Evolutionary conservation across 345 rosid genomes (phyloP), one percentile per base, ranked within the genome.

Genomic region (Triadica sebifera): DNA sequence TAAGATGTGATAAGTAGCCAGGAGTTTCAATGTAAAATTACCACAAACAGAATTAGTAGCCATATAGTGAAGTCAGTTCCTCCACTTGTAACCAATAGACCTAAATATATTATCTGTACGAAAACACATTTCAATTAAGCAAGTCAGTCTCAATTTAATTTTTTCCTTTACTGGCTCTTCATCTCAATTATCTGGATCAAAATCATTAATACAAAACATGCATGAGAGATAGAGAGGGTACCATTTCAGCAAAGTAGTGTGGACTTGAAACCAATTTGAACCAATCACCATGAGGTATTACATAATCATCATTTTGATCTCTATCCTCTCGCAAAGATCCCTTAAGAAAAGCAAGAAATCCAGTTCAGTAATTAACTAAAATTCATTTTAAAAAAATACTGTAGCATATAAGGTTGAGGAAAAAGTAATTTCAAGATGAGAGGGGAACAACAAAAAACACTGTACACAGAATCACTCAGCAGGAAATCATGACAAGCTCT

Each of bases 181-280:
- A 65, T 12, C 10, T 7, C 51, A 34, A 29, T 29, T 29, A 1
- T 29, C 34, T 1, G 34, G 34, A 29, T 29, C 34, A 60, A 60
- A 60, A 60, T 60, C 65, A 50, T 63, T 46, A 22, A 47, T 24
- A 9, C 37, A 66, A 22, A 41, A 64, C 5, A 41, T 64, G 29
- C 12, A 19, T 1, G 67, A 7, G 49, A 38, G 49, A 38, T 3
- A 39, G 45, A 63, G 52, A 6, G 55, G 4, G 78, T 88, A 93
- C 96, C 20, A 94, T 90, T 84, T 94, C 98, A 9, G 96, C 93
- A 72, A 92, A 80, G 77, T 85, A 91, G 79, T 89, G 96, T 0
- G 97, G 94, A 29, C 80, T 80, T 51, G 98, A 92, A 62, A 90
- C 92, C n/a, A 86, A 75, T 67, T 83, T 87, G 70, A 94, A 92